A percentile compares a stretch with the other conserved stretches of the same genome.
Evolutionary conservation across 768 basidiomycete genomes (phyloP).

Genomic region (Mycena epipterygia): DNA sequence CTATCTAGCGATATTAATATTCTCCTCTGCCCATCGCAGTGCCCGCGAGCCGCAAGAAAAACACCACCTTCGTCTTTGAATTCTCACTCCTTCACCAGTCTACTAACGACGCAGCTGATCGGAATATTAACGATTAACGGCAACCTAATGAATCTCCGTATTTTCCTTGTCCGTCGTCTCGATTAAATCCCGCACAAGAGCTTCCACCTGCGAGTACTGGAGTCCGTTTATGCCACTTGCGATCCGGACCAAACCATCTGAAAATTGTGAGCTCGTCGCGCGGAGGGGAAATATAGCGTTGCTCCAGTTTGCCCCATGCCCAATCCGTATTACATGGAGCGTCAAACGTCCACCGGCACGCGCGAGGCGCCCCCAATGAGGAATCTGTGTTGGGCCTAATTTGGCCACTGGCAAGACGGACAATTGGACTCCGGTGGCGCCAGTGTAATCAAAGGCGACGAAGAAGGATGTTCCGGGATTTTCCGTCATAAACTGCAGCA

Average conservation of each 20-base stretch:
- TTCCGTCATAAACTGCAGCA: slow-evolving; percentile 2
- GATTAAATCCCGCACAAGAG: slow-evolving; percentile 22
- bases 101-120: slow-evolving; percentile 8
- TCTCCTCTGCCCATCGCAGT: slow-evolving; percentile 1
- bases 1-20: too few species aligned
- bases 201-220: neutral
- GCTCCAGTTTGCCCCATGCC: slow-evolving; percentile 15
- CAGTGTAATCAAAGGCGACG: slow-evolving; percentile 22
- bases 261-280: slow-evolving; percentile 15
- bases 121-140: neutral
- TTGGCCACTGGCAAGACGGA: neutral
- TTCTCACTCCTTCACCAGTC: slow-evolving; percentile 7
- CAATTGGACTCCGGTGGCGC: neutral
- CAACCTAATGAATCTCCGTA: slow-evolving; percentile 19
- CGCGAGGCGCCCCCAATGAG: slow-evolving; percentile 13
- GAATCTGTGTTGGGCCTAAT: slow-evolving; percentile 1
- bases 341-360: slow-evolving; percentile 14
- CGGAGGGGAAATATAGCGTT: slow-evolving; percentile 6
- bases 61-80: neutral
- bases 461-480: neutral
- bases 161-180: slow-evolving; percentile 19
- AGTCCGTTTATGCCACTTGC: neutral
- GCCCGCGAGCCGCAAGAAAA: neutral
- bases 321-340: slow-evolving; percentile 14
- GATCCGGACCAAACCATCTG: slow-evolving; percentile 4